Base-by-base conservation (phyloP, 176 grass and related monocot genomes). In the Oryza coarctata region DNA sequence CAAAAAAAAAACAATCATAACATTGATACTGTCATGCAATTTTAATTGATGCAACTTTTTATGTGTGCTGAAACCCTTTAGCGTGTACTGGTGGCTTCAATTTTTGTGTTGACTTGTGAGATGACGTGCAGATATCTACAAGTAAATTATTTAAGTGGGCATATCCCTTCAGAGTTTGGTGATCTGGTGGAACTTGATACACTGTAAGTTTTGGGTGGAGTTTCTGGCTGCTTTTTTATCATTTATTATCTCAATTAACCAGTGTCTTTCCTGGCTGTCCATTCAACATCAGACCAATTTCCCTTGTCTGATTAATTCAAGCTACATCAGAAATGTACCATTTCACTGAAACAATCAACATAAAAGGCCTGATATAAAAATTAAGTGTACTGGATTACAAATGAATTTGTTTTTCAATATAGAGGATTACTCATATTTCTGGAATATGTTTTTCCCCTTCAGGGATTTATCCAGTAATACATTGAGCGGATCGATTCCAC, bases 391-490 rank as follows among this genome's bases (percentile, higher is more conserved):
- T 49, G 15, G 44, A 50, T 55, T 69, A 12, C 57, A 9, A 45
- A 67, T 69, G 5, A 78, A 61, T 77, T 68, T 5, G 3, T 12
- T 41, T 79, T 12, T 52, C 11, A 12, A 65, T 60, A 75, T 36
- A 65, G 29, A 65, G 22, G 18, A 33, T 64, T 15, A 14, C 83
- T 71, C 1, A 2, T 29, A 45, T 81, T 73, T 76, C 15, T 85
- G 23, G 45, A 63, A 15, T 44, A 12, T 73, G 27, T 58, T 73
- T 67, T 79, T 71, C 43, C 61, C 73, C 32, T 88, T 73, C 82
- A 99, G 97, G 68, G 97, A 99, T 68, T 72, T 99, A 36, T 99
- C 97, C 3, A 99, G 97, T 80, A 99, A 99, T 88, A 94, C 97
- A 5, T 87, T 99, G 87, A 99, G 93, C 18, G 97, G 97, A 74